Evolutionary conservation across 2,329 filamentous ascomycete species (phyloP), one percentile per base, ranked within the genome.

Genomic region (Phaeosphaeria sp.): DNA sequence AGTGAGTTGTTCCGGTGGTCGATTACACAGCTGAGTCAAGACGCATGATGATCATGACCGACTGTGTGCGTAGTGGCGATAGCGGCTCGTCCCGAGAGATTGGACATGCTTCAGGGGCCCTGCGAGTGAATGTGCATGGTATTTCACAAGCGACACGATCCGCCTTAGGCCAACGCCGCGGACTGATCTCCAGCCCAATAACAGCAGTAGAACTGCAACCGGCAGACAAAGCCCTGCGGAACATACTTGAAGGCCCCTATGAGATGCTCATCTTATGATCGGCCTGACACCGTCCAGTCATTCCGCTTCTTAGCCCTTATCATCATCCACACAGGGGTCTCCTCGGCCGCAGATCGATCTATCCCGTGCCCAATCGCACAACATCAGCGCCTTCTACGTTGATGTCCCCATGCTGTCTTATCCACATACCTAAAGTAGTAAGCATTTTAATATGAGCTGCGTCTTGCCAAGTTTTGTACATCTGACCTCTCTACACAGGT

Each of bases 381-480:
- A 43, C 51, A 54, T 49, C 41, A 50, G 60, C 58, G 47, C 55
- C 55, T 60, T 60, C 53, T 56, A 65, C 48, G 49, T 59, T 62
- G 55, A 65, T 22, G 50, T 52, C 49, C 58, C 55, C 55, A 54
- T 53, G 49, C 56, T 52, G 58, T 49, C 41, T 60, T 67, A 60
- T 60, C 52, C 63, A 71, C 63, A 72, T 71, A 66, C 70, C 69
- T 72, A 72, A 67, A 64, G 54, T 54, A 69, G 71, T 72, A 74
- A 74, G 70, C 60, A 61, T 17, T 30, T 63, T 66, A 72, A 72
- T 72, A 63, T 73, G 54, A 58, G 56, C 46, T 64, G 68, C 72
- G 56, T 66, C 51, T 59, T 64, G 70, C 71, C 70, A 74, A 74
- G 70, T 55, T 21, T 18, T 49, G 46, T 50, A 51, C 63, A 56